Conservation (phyloP, 73 alveolate genomes). For the Paramecium pentaurelia region DNA sequence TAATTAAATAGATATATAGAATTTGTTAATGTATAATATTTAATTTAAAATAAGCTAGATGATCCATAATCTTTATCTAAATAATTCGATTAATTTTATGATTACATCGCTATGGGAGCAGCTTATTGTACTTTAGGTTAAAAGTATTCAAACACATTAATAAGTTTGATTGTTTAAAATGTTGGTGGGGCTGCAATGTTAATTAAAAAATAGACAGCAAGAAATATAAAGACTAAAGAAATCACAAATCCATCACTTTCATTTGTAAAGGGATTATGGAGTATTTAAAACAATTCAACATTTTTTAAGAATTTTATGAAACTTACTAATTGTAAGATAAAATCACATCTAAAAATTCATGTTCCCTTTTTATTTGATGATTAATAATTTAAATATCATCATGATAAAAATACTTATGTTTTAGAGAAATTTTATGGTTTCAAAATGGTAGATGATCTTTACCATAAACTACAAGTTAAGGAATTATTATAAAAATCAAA, state of each 20-base stretch:
- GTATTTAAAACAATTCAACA: slow-evolving; percentile 12
- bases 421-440: background rate
- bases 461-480: background rate
- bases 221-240: background rate
- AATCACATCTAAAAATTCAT: background rate
- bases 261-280: background rate
- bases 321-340: background rate
- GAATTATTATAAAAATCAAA: background rate
- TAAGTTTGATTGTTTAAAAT: background rate
- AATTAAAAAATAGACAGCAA: background rate
- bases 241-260: slow-evolving; percentile 16
- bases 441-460: background rate
- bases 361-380: background rate
- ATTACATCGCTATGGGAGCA: background rate
- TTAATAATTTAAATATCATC: background rate
- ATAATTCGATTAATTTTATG: slow-evolving; percentile 4
- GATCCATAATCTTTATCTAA: background rate
- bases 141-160: background rate
- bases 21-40: background rate
- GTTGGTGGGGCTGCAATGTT: slow-evolving; percentile 1
- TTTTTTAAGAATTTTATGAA: slow-evolving; percentile 17
- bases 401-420: background rate
- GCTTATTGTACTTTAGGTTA: background rate
- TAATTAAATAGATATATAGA: background rate
- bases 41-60: background rate